Evolutionary conservation across 768 basidiomycete species (phyloP), one percentile per base, ranked within the genome.

Genomic region (Macrolepiota albuminosa): DNA sequence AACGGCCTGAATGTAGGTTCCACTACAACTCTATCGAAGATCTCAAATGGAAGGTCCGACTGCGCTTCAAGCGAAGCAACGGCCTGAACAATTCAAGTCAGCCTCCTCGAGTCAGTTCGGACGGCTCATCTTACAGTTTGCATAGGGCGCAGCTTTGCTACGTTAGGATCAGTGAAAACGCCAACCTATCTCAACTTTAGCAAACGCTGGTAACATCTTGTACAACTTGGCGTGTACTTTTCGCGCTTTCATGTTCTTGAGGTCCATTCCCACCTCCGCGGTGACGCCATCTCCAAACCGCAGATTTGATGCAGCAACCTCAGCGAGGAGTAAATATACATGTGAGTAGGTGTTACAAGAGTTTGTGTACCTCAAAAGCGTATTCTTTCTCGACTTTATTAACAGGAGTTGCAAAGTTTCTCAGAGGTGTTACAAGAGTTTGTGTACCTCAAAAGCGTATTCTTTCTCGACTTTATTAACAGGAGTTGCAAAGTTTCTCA

Each of bases 251-350:
- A 93, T 89, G 75, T 95, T 95, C 80, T 89, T 90, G 66, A 95
- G 80, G 72, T 95, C 94, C 89, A 95, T 93, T 37, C 93, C 94
- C 33, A 95, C 89, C 72, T 95, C 93, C 42, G 81, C 79, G 4
- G 93, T 95, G 39, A 93, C 94, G 34, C 93, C 93, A 62, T 93
- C 88, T 1, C 93, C 93, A 67, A 95, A 96, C 53, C 93, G 79
- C 61, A 96, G 73, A 72, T 95, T 93, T 45, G 89, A 86, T 5
- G 94, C 93, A 13, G 93, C 88, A 47, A 94, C 85, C 90, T 92
- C 60, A 26, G 8, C 14, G 6, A 47, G 26, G 39, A 34, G 51
- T 56, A 50, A 59, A 57, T 50, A 39, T 47, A 57, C 13, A 29
- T 33, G 21, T 45, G 3, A 10, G 26, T 43, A 51, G 1, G 46